Evolutionary conservation across 257 asterid genomes (phyloP).

Genomic region (Solanum sejunctum): DNA sequence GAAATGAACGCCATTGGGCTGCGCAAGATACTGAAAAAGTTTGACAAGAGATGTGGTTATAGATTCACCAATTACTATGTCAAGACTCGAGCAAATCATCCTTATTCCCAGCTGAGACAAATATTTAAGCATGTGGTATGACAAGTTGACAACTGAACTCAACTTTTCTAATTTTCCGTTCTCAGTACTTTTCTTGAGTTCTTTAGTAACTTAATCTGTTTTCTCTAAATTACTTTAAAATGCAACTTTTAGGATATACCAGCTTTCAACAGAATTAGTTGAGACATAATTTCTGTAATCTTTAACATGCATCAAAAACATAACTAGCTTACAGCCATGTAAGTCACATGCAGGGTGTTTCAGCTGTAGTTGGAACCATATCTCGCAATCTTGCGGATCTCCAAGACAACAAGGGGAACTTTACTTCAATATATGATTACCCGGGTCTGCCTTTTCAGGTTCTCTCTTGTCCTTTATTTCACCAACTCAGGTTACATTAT

Average conservation of each 20-base stretch:
- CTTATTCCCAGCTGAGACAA: slow-evolving; percentile 95
- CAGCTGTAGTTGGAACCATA: slow-evolving; percentile 97
- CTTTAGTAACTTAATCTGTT: background rate
- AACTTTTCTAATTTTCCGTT: background rate
- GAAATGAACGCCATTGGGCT: slow-evolving; percentile 89
- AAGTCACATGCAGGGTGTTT: slow-evolving; percentile 56
- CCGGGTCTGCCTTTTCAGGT: slow-evolving; percentile 77
- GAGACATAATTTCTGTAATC: background rate
- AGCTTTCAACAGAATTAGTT: background rate
- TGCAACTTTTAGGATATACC: background rate
- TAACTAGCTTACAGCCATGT: background rate
- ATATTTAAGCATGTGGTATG: slow-evolving; percentile 97
- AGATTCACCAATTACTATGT: slow-evolving; percentile 87
- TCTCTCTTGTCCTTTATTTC: background rate
- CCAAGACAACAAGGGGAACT: slow-evolving; percentile 86
- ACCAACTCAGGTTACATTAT: background rate
- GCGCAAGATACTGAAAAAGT: slow-evolving; percentile 88
- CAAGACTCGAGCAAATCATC: slow-evolving; percentile 95
- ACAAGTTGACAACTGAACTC: slow-evolving; percentile 15
- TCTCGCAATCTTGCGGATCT: slow-evolving; percentile 93
- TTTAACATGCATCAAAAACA: background rate
- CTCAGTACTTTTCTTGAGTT: background rate
- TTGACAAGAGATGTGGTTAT: slow-evolving; percentile 80
- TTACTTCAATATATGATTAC: slow-evolving; percentile 82
- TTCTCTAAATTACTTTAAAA: background rate